These are phyloP conservation scores for Calonectria pseudoreteaudii DNA, from an alignment of 2,329 filamentous ascomycete species.

Conservation along the genomic window DNA sequence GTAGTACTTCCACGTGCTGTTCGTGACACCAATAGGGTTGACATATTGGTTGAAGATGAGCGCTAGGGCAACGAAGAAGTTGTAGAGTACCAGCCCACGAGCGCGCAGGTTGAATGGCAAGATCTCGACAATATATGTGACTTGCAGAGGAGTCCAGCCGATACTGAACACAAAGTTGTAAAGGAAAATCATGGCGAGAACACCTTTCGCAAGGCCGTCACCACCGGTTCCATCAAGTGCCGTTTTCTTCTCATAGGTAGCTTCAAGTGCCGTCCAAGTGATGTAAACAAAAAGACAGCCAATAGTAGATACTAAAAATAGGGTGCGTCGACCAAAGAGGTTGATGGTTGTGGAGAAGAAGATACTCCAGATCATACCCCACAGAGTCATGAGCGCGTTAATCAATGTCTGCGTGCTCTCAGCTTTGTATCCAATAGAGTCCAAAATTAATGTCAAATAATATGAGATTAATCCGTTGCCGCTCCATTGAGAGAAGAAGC, in stretches of 20 bases:
- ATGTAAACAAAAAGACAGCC: not conserved
- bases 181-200: conserved; percentile 24
- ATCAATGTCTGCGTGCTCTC: conserved; percentile 6
- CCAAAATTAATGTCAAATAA: conserved; percentile 1
- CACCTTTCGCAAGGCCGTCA: conserved; percentile 9
- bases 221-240: not conserved
- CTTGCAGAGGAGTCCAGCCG: conserved; percentile 9
- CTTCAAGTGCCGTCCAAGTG: conserved; percentile 22
- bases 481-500: conserved; percentile 35
- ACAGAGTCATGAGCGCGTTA: conserved; percentile 11
- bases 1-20: conserved; percentile 27
- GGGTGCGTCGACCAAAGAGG: not conserved
- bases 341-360: conserved; percentile 18
- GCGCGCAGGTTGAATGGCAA: conserved; percentile 51
- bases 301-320: conserved; percentile 12
- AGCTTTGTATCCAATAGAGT: conserved; percentile 10
- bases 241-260: conserved; percentile 6
- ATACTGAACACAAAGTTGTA: conserved; percentile 11
- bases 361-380: conserved; percentile 17
- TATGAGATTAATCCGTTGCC: conserved; percentile 28
- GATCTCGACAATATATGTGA: conserved; percentile 52
- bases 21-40: conserved; percentile 50
- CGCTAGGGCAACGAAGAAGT: conserved; percentile 37
- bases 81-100: conserved; percentile 35
- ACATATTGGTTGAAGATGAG: conserved; percentile 54